Percentiles rank a stretch among this genome's conserved stretches.
Evolutionary conservation across 345 rosid genomes (phyloP).

Genomic region (Aquilaria malaccensis): DNA sequence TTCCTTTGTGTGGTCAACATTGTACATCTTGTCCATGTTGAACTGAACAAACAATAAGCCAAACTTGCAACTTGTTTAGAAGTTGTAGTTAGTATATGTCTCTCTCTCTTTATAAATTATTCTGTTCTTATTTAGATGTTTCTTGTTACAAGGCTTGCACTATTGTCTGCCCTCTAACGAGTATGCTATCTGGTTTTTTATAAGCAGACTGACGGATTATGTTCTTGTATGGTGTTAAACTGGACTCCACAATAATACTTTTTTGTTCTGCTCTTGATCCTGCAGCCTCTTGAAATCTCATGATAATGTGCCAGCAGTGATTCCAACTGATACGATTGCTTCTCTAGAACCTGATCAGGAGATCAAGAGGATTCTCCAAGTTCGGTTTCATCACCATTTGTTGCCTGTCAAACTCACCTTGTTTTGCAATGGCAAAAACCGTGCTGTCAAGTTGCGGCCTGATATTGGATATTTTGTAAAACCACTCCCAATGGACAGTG

Average conservation of each 20-base stretch:
- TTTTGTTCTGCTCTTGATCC: constrained; percentile 11
- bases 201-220: too few relatives aligned
- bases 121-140: too few relatives aligned
- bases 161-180: too few relatives aligned
- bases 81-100: too few relatives aligned
- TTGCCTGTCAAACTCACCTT: constrained; percentile 73
- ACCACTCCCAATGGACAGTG: constrained; percentile 60
- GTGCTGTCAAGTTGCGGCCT: constrained; percentile 80
- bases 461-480: constrained; percentile 94
- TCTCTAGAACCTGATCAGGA: constrained; percentile 63
- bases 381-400: constrained; percentile 83
- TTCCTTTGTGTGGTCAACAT: too few relatives aligned
- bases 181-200: too few relatives aligned
- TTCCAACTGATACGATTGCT: constrained; percentile 63
- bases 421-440: constrained; percentile 43
- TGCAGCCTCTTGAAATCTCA: constrained; percentile 42
- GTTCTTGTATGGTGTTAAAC: not conserved
- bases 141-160: too few relatives aligned
- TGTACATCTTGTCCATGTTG: too few relatives aligned
- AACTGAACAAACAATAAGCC: too few relatives aligned
- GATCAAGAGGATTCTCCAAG: constrained; percentile 53
- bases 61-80: too few relatives aligned
- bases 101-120: too few relatives aligned
- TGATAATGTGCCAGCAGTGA: constrained; percentile 46
- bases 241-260: not conserved